A percentile compares a stretch with the other conserved stretches of the same genome.
Evolutionary conservation across 106 monocot species (phyloP).

Genomic region (Alisma plantagoaquatica): DNA sequence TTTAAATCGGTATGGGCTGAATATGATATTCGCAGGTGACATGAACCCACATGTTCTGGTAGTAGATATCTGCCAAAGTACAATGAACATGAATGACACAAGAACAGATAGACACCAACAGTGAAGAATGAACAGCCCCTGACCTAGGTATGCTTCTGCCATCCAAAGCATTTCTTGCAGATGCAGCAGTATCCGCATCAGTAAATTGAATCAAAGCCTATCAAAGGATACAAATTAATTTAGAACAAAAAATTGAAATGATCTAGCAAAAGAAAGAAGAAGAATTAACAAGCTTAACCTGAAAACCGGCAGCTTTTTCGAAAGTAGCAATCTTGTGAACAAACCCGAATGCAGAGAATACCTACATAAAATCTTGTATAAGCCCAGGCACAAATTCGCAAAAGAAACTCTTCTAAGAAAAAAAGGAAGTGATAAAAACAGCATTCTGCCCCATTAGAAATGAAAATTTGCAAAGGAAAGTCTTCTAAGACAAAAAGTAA

Average conservation of each 20-base stretch:
- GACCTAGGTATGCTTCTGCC: slow-evolving; percentile 93
- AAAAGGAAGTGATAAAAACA: too few species aligned
- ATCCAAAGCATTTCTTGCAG: slow-evolving; percentile 68
- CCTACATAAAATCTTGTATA: slow-evolving; percentile 40
- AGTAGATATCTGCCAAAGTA: slow-evolving; percentile 64
- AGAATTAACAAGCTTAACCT: too few species aligned
- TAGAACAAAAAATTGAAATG: not conserved
- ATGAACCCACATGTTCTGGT: slow-evolving; percentile 73
- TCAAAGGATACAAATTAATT: not conserved
- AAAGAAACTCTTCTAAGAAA: too few species aligned
- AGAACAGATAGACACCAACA: not conserved
- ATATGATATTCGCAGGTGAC: slow-evolving; percentile 81
- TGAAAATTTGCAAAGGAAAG: too few species aligned
- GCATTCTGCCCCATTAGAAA: too few species aligned
- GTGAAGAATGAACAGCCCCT: not conserved
- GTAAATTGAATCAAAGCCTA: slow-evolving; percentile 81
- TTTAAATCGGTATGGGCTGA: slow-evolving; percentile 98
- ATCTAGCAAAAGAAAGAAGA: not conserved
- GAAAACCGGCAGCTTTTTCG: slow-evolving; percentile 79
- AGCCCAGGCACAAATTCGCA: too few species aligned
- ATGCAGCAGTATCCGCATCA: slow-evolving; percentile 57
- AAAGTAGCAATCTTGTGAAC: slow-evolving; percentile 86
- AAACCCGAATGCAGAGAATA: slow-evolving; percentile 76
- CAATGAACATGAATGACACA: not conserved
- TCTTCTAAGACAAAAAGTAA: too few species aligned